Evolutionary conservation across 139 green algal genomes (phyloP).

Genomic region (Pleodorina starrii): DNA sequence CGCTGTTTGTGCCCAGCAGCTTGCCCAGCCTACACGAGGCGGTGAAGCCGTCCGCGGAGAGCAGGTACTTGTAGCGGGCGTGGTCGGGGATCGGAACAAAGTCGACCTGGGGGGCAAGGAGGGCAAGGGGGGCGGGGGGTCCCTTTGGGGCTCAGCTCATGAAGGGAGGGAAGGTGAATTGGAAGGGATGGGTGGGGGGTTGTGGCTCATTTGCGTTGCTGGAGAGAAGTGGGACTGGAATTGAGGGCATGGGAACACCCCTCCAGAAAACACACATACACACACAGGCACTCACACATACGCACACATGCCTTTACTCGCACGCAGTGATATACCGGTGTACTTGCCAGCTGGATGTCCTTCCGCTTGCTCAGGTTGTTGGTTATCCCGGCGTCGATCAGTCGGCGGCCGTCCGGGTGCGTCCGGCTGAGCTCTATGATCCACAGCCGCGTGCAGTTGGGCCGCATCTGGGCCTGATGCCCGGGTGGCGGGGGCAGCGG

Average conservation of each 20-base stretch:
- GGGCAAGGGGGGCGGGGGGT: too few relatives aligned
- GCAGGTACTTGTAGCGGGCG: constrained; percentile 57
- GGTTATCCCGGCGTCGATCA: constrained; percentile 64
- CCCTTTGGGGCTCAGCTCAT: too few relatives aligned
- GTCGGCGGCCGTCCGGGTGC: not conserved
- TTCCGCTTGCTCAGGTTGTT: constrained; percentile 58
- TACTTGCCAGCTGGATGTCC: constrained; percentile 18
- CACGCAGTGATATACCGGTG: too few relatives aligned
- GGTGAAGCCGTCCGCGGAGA: constrained; percentile 65
- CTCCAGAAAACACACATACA: too few relatives aligned
- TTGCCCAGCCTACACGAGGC: constrained; percentile 65
- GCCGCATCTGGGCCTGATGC: constrained; percentile 29
- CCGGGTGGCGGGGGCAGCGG: not conserved
- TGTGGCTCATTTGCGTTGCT: too few relatives aligned
- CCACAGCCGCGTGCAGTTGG: constrained; percentile 59
- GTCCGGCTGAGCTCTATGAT: constrained; percentile 42
- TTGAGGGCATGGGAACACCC: too few relatives aligned
- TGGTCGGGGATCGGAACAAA: constrained; percentile 58
- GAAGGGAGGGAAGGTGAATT: too few relatives aligned
- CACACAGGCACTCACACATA: too few relatives aligned
- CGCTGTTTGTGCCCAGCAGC: constrained; percentile 58
- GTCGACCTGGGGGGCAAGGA: constrained; percentile 20
- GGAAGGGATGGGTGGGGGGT: too few relatives aligned
- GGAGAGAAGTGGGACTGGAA: too few relatives aligned
- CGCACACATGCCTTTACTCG: too few relatives aligned